Conservation (phyloP, 192 early-diverging fungal genomes). For the Umbelopsis sp. region DNA sequence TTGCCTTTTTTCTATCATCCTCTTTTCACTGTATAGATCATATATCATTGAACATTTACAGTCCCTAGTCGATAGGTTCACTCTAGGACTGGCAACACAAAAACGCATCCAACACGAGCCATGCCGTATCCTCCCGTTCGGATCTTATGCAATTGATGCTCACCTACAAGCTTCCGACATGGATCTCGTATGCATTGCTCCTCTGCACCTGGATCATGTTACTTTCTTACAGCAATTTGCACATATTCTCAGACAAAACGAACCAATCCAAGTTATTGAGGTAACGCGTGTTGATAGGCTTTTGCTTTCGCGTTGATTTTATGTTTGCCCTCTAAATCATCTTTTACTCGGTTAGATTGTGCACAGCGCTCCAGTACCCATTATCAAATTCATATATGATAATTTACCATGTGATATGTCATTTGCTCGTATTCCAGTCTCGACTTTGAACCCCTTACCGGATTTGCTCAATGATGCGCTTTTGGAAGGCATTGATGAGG, state of each 20-base stretch:
- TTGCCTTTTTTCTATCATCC: too few relatives aligned
- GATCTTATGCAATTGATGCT: constrained; percentile 25
- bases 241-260: neutral
- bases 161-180: constrained; percentile 28
- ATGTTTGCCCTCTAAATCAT: too few relatives aligned
- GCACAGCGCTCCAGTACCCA: constrained; percentile 27
- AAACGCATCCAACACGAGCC: neutral
- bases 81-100: neutral
- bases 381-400: constrained; percentile 32
- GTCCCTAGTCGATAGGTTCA: neutral
- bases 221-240: constrained; percentile 4
- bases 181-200: constrained; percentile 19
- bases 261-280: constrained; percentile 1
- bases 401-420: constrained; percentile 33
- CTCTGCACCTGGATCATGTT: neutral
- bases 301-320: too few relatives aligned
- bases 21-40: neutral
- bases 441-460: constrained; percentile 3
- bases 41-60: neutral
- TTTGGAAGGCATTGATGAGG: constrained; percentile 20
- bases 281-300: too few relatives aligned
- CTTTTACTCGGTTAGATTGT: too few relatives aligned
- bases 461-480: constrained; percentile 29
- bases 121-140: constrained; percentile 26
- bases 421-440: constrained; percentile 22